Conservation (phyloP, 2,329 filamentous ascomycete genomes). For the Alternaria arbusti region DNA sequence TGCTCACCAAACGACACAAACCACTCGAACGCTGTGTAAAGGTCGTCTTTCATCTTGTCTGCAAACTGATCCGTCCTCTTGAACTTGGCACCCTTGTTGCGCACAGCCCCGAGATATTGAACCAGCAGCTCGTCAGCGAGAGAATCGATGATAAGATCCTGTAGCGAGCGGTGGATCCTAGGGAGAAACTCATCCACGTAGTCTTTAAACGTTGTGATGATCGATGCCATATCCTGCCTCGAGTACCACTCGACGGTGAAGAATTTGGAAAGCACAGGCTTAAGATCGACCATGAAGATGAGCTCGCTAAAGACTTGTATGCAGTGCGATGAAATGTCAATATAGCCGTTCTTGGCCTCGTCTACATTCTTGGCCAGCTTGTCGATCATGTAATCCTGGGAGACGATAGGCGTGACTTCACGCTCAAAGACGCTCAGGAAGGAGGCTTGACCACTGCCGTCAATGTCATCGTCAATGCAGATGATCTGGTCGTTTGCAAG, state of each 20-base stretch:
- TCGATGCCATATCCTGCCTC: slow-evolving; percentile 86
- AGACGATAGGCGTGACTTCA: slow-evolving; percentile 81
- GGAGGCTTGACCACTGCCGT: slow-evolving; percentile 66
- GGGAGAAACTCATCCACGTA: slow-evolving; percentile 87
- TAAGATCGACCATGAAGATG: slow-evolving; percentile 91
- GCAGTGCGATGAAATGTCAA: slow-evolving; percentile 93
- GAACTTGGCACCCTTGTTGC: slow-evolving; percentile 91
- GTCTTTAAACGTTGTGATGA: slow-evolving; percentile 93
- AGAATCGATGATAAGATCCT: slow-evolving; percentile 92
- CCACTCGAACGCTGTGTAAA: slow-evolving; percentile 87
- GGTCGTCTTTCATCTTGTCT: slow-evolving; percentile 92
- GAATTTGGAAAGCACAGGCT: slow-evolving; percentile 80
- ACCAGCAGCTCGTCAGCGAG: slow-evolving; percentile 89
- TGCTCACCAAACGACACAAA: slow-evolving; percentile 65
- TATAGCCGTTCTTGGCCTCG: slow-evolving; percentile 84
- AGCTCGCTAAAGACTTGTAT: slow-evolving; percentile 85
- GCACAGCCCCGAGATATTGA: slow-evolving; percentile 80
- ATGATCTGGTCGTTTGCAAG: slow-evolving; percentile 99
- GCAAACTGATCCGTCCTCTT: slow-evolving; percentile 84
- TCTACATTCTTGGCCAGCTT: slow-evolving; percentile 75
- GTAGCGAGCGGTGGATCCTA: slow-evolving; percentile 83
- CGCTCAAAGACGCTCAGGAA: slow-evolving; percentile 87
- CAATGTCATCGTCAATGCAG: slow-evolving; percentile 83
- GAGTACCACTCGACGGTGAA: slow-evolving; percentile 92
- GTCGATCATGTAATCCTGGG: slow-evolving; percentile 73